These are phyloP conservation scores for Schizochytrium sp. DNA, from an alignment of 108 stramenopile genomes.

Conservation along the genomic window DNA sequence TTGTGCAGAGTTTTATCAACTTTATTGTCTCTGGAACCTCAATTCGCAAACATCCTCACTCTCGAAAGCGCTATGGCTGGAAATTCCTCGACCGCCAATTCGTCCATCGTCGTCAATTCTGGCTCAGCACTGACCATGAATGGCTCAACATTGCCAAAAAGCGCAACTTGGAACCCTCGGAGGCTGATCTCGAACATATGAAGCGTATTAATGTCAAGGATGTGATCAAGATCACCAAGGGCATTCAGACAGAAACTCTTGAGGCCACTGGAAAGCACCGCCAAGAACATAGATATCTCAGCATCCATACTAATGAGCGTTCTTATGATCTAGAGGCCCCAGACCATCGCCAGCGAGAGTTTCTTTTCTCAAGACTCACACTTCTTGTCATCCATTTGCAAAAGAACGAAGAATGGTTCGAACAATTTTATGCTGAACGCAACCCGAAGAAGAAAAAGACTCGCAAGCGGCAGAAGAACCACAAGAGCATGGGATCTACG, in stretches of 20 bases:
- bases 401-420: slow-evolving; percentile 59
- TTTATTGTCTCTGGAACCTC: not conserved
- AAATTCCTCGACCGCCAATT: slow-evolving; percentile 58
- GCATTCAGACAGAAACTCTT: not conserved
- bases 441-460: slow-evolving; percentile 30
- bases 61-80: slow-evolving; percentile 45
- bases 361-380: slow-evolving; percentile 32
- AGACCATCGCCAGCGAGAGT: slow-evolving; percentile 30
- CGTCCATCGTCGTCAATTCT: slow-evolving; percentile 28
- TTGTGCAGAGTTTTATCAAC: slow-evolving; percentile 55
- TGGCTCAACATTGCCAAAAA: slow-evolving; percentile 56
- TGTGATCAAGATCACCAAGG: not conserved
- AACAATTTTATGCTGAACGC: not conserved
- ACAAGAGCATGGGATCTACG: slow-evolving; percentile 27
- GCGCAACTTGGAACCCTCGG: slow-evolving; percentile 53
- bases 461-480: not conserved
- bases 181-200: slow-evolving; percentile 37
- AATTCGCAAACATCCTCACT: slow-evolving; percentile 36
- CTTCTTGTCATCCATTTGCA: slow-evolving; percentile 55
- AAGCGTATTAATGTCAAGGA: not conserved
- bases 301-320: not conserved
- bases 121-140: slow-evolving; percentile 46
- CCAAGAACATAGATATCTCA: slow-evolving; percentile 30
- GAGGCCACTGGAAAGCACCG: not conserved
- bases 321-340: slow-evolving; percentile 51